Evolutionary conservation across 768 basidiomycete genomes (phyloP).

Genomic region (Calvatia gigantea): DNA sequence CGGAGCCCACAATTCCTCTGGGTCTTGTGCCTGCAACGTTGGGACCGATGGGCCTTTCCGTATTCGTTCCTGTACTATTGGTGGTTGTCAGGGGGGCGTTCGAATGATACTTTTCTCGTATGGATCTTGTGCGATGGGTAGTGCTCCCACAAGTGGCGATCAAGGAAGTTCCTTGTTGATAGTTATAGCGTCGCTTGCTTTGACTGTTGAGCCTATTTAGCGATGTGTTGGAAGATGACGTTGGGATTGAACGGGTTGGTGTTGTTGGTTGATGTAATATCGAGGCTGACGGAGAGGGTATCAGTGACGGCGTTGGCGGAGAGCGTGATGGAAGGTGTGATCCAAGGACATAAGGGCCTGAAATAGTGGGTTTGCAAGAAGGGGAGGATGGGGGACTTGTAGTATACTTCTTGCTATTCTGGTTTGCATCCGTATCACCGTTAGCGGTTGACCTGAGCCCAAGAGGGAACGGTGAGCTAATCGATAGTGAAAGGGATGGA

Average conservation of each 20-base stretch:
- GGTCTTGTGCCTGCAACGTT: slow-evolving; percentile 8
- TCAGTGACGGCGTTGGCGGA: slow-evolving; percentile 14
- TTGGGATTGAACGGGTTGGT: slow-evolving; percentile 1
- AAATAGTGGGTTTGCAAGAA: slow-evolving; percentile 33
- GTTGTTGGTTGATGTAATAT: slow-evolving; percentile 2
- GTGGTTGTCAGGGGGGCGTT: neutral
- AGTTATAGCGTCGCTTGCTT: neutral
- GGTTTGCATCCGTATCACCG: slow-evolving; percentile 6
- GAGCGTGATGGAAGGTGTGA: slow-evolving; percentile 21
- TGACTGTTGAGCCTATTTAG: slow-evolving; percentile 4
- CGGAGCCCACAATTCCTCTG: slow-evolving; percentile 6
- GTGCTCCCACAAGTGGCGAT: neutral
- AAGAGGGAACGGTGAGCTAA: neutral
- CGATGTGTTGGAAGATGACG: slow-evolving; percentile 12
- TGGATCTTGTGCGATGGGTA: neutral
- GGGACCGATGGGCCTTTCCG: slow-evolving; percentile 3
- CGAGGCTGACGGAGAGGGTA: slow-evolving; percentile 11
- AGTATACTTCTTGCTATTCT: slow-evolving; percentile 11
- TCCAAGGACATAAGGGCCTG: slow-evolving; percentile 44
- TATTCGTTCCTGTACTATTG: neutral
- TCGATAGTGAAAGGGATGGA: slow-evolving; percentile 8
- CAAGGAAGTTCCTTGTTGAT: neutral
- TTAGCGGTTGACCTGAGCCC: slow-evolving; percentile 2
- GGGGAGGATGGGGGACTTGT: slow-evolving; percentile 15
- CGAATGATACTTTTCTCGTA: neutral